These are phyloP conservation scores for Cymbopogon flexuosus DNA, from an alignment of 202 grass and related monocot genomes.

Conservation along the genomic window DNA sequence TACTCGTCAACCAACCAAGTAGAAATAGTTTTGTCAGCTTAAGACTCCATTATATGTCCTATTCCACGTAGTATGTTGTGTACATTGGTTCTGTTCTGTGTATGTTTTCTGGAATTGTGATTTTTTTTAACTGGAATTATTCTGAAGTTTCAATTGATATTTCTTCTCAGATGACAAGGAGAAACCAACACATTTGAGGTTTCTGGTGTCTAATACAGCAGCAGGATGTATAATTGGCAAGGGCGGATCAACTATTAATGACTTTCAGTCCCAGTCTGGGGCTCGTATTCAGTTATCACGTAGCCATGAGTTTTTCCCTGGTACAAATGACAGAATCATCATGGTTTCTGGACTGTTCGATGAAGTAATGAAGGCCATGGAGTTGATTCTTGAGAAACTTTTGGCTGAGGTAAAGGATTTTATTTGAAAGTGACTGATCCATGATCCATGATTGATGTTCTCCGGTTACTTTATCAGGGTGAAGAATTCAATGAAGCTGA, in stretches of 20 bases:
- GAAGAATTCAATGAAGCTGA: slow-evolving; percentile 87
- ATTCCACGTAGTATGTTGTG: neutral
- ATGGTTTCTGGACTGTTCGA: slow-evolving; percentile 84
- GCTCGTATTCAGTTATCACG: slow-evolving; percentile 95
- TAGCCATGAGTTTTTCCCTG: slow-evolving; percentile 91
- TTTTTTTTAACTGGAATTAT: too few relatives aligned
- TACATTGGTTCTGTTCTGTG: neutral
- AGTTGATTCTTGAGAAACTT: slow-evolving; percentile 88
- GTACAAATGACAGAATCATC: slow-evolving; percentile 92
- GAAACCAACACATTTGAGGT: slow-evolving; percentile 82
- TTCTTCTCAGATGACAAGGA: slow-evolving; percentile 66
- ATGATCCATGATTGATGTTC: slow-evolving; percentile 22
- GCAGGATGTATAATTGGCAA: slow-evolving; percentile 96
- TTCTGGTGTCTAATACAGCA: slow-evolving; percentile 94
- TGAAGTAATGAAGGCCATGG: slow-evolving; percentile 91
- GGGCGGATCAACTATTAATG: slow-evolving; percentile 93
- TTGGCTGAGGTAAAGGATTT: slow-evolving; percentile 61
- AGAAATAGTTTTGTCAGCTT: neutral
- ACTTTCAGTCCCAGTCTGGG: slow-evolving; percentile 84
- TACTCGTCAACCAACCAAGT: neutral
- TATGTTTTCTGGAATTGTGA: neutral
- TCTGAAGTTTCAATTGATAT: slow-evolving; percentile 4
- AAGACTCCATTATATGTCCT: neutral
- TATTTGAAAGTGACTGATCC: slow-evolving; percentile 16
- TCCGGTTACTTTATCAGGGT: slow-evolving; percentile 46